Percentiles rank a stretch among this genome's conserved stretches.
These are phyloP conservation scores for Metschnikowia noctiluminum DNA, from an alignment of 805 yeast genomes.

Conservation along the genomic window DNA sequence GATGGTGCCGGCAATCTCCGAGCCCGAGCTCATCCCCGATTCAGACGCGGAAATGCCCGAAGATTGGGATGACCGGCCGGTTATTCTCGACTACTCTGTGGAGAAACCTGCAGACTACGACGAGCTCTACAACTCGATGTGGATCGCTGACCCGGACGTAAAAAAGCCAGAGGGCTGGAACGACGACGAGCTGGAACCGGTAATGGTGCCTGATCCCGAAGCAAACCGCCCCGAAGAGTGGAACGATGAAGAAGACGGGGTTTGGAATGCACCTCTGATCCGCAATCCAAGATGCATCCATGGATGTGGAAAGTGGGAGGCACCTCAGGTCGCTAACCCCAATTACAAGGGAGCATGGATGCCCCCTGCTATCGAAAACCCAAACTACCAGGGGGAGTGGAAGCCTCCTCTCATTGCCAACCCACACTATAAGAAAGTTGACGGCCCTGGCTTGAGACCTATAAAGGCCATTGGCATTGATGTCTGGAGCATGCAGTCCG, in stretches of 20 bases:
- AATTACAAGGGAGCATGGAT: slow-evolving; percentile 76
- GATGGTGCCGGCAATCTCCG: slow-evolving; percentile 64
- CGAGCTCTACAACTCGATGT: slow-evolving; percentile 54
- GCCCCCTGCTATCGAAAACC: slow-evolving; percentile 67
- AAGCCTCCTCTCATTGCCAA: slow-evolving; percentile 60
- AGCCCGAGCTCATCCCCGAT: slow-evolving; percentile 56
- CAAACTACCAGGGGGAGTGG: slow-evolving; percentile 81
- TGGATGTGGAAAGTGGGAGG: slow-evolving; percentile 83
- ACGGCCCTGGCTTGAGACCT: slow-evolving; percentile 45
- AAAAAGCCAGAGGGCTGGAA: slow-evolving; percentile 78
- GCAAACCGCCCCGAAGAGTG: slow-evolving; percentile 71
- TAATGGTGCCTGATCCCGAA: slow-evolving; percentile 62
- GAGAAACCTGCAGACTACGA: slow-evolving; percentile 85
- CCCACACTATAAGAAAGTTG: slow-evolving; percentile 65
- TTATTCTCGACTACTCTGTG: slow-evolving; percentile 59
- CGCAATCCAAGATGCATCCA: slow-evolving; percentile 69
- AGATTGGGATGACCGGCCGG: slow-evolving; percentile 74
- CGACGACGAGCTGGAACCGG: slow-evolving; percentile 48
- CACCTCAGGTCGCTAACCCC: slow-evolving; percentile 66
- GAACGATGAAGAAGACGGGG: slow-evolving; percentile 90
- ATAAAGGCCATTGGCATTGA: slow-evolving; percentile 86
- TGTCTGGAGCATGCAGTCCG: slow-evolving; percentile 79
- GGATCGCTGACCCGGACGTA: slow-evolving; percentile 65
- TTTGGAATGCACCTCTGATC: slow-evolving; percentile 70
- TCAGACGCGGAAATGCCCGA: slow-evolving; percentile 67